Conservation (phyloP, 768 basidiomycete genomes). For the Suillus variegatus region DNA sequence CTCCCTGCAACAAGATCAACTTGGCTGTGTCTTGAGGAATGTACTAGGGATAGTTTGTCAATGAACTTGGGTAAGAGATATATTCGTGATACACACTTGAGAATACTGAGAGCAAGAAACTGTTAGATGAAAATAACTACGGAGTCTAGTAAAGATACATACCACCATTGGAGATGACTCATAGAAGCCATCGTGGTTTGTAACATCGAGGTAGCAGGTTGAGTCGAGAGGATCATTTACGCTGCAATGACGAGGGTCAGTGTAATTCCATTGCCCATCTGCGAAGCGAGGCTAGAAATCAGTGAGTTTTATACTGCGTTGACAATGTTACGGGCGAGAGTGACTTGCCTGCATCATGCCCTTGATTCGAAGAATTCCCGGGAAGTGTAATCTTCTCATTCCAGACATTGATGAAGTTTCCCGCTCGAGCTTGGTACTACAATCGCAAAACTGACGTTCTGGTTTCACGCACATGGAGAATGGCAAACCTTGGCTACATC, state of each 20-base stretch:
- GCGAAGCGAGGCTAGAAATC: conserved; percentile 50
- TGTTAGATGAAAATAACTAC: background rate
- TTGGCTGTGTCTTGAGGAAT: conserved; percentile 67
- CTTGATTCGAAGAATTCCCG: conserved; percentile 41
- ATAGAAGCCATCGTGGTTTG: conserved; percentile 62
- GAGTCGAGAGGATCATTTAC: conserved; percentile 57
- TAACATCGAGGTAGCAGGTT: conserved; percentile 61
- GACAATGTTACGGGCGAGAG: background rate
- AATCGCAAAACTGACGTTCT: background rate
- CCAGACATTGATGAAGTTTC: conserved; percentile 62
- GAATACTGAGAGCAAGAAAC: conserved; percentile 45
- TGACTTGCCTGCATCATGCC: conserved; percentile 62
- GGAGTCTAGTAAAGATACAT: conserved; percentile 21
- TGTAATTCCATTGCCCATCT: conserved; percentile 61
- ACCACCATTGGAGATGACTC: conserved; percentile 65
- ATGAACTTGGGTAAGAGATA: background rate
- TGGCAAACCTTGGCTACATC: conserved; percentile 51
- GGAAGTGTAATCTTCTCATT: conserved; percentile 57
- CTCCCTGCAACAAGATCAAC: conserved; percentile 63
- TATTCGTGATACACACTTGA: conserved; percentile 36
- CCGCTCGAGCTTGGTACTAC: conserved; percentile 56
- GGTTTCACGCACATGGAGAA: background rate
- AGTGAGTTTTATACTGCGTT: background rate
- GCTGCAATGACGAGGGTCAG: conserved; percentile 68
- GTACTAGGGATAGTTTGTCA: conserved; percentile 38